phyloP scores from a whole-genome alignment of 148 eudicot species.

The Hydrangea macrophylla region DNA sequence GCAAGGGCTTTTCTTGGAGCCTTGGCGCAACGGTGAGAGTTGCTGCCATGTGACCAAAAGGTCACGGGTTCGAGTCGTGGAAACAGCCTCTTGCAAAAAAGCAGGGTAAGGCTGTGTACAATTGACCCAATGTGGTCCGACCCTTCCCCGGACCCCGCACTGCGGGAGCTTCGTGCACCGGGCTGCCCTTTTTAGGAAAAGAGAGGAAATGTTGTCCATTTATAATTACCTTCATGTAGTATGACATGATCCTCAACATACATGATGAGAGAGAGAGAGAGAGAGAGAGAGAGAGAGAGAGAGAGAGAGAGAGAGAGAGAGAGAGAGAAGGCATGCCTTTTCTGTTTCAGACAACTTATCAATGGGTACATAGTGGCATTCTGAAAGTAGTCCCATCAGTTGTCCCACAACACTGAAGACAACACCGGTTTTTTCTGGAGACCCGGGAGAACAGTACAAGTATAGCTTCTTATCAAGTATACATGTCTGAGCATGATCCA shows the following conservation, averaged over 20 bases:
- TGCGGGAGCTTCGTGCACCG: too few relatives aligned
- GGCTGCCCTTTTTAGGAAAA: too few relatives aligned
- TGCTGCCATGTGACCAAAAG: too few relatives aligned
- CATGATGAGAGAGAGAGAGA: not conserved
- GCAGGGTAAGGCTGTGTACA: too few relatives aligned
- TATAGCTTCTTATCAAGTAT: conserved; percentile 50
- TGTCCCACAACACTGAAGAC: conserved; percentile 78
- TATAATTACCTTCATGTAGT: too few relatives aligned
- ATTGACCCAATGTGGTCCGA: too few relatives aligned
- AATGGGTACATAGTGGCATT: conserved; percentile 45
- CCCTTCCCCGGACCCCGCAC: too few relatives aligned
- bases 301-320: not conserved
- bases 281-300: not conserved
- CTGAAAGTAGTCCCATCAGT: conserved; percentile 57
- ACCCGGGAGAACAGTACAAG: conserved; percentile 44
- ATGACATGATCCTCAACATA: not conserved
- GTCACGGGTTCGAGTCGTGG: too few relatives aligned
- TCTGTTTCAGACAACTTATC: conserved; percentile 72
- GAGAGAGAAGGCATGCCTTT: conserved; percentile 41
- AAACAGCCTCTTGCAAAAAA: too few relatives aligned
- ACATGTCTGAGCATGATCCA: conserved; percentile 72
- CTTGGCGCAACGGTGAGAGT: too few relatives aligned
- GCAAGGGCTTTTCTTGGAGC: too few relatives aligned
- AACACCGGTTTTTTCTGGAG: conserved; percentile 55
- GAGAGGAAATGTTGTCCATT: too few relatives aligned